A percentile compares a stretch with the other conserved stretches of the same genome.
phyloP scores from a whole-genome alignment of 2,329 filamentous ascomycete species.

The Neofusicoccum ribis region DNA sequence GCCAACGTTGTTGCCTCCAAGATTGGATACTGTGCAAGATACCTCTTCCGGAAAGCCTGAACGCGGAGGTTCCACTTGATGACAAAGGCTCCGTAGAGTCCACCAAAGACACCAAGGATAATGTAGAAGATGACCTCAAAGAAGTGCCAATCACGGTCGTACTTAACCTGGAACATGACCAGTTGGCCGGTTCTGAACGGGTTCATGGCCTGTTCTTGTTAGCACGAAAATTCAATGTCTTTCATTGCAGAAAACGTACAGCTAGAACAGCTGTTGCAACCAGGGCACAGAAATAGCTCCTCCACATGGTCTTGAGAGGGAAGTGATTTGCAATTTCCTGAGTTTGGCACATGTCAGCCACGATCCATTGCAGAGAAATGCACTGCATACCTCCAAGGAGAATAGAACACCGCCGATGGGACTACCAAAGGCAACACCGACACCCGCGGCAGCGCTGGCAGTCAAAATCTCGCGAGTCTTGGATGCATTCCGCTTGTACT shows the following conservation, averaged over 20 bases:
- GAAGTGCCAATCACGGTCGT: constrained; percentile 96
- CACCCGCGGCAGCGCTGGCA: constrained; percentile 90
- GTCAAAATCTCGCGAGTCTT: constrained; percentile 95
- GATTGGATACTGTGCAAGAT: constrained; percentile 79
- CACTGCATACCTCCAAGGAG: constrained; percentile 67
- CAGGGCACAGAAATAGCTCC: constrained; percentile 95
- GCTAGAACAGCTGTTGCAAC: constrained; percentile 91
- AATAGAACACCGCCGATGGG: constrained; percentile 96
- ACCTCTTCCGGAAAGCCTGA: constrained; percentile 92
- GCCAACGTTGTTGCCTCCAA: constrained; percentile 84
- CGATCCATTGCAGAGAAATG: neutral
- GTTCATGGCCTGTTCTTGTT: constrained; percentile 71
- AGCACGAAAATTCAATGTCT: neutral
- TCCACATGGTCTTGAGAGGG: constrained; percentile 94
- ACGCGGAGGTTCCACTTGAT: constrained; percentile 96
- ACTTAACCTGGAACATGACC: constrained; percentile 98
- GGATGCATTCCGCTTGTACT: constrained; percentile 86
- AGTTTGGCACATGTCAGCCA: constrained; percentile 30
- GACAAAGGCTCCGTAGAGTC: constrained; percentile 91
- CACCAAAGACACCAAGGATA: constrained; percentile 87
- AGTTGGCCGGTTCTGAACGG: constrained; percentile 95
- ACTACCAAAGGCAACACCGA: constrained; percentile 94
- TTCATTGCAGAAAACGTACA: constrained; percentile 39
- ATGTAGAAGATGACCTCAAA: constrained; percentile 95
- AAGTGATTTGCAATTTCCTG: constrained; percentile 93